These are phyloP conservation scores for Eustoma russellianum DNA, from an alignment of 257 asterid genomes.

Conservation along the genomic window DNA sequence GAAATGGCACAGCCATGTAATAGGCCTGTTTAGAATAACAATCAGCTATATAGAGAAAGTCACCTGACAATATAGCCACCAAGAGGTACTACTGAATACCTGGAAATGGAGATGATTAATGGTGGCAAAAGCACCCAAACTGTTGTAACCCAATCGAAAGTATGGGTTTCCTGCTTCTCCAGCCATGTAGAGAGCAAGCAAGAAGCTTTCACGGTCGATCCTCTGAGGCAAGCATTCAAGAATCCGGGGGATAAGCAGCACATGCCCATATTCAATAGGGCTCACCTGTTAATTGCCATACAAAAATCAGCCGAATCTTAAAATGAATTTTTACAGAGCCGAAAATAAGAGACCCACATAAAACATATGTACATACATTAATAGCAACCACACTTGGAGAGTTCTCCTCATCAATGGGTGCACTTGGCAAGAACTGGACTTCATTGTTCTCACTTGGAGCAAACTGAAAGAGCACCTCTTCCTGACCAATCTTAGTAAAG, in stretches of 20 bases:
- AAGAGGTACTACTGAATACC: constrained; percentile 23
- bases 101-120: constrained; percentile 84
- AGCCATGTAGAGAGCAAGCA: constrained; percentile 48
- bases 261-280: constrained; percentile 84
- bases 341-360: neutral
- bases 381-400: constrained; percentile 56
- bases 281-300: too few relatives aligned
- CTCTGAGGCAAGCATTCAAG: constrained; percentile 58
- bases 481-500: constrained; percentile 64
- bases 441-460: constrained; percentile 35
- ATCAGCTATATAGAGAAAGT: neutral
- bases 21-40: constrained; percentile 19
- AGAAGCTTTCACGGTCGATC: constrained; percentile 40
- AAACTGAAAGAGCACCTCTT: constrained; percentile 67
- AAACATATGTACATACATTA: constrained; percentile 38
- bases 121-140: constrained; percentile 81
- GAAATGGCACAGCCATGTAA: constrained; percentile 29
- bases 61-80: neutral
- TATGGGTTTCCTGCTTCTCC: constrained; percentile 51
- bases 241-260: constrained; percentile 59
- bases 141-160: constrained; percentile 67
- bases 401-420: constrained; percentile 15
- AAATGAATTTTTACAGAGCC: constrained; percentile 3
- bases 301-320: constrained; percentile 8
- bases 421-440: constrained; percentile 24